These are phyloP conservation scores for Pyricularia sp. DNA, from an alignment of 2,329 filamentous ascomycete species.

Conservation along the genomic window DNA sequence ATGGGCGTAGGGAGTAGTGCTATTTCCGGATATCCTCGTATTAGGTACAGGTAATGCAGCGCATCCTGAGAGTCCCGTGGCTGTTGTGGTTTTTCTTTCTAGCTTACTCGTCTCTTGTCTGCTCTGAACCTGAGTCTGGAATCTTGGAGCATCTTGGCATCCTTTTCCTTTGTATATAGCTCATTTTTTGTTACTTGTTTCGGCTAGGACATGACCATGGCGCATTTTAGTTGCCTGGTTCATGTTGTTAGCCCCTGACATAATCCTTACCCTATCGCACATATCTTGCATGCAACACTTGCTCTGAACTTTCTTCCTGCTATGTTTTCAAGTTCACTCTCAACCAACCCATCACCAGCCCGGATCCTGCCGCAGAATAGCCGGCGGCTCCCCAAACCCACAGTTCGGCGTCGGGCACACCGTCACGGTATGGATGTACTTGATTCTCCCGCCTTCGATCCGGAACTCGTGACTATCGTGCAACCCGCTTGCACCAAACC, in stretches of 20 bases:
- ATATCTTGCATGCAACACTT: neutral
- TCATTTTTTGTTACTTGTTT: neutral
- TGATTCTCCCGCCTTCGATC: constrained; percentile 18
- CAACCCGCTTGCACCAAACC: constrained; percentile 13
- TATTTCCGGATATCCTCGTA: neutral
- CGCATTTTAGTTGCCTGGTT: neutral
- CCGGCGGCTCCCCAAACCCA: constrained; percentile 2
- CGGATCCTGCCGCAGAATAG: neutral
- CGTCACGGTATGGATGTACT: constrained; percentile 20
- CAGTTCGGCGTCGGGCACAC: constrained; percentile 9
- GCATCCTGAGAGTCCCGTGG: neutral
- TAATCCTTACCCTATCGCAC: neutral
- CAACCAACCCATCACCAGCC: neutral
- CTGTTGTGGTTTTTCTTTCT: neutral
- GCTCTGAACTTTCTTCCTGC: neutral
- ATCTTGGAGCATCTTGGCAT: neutral
- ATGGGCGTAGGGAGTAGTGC: neutral
- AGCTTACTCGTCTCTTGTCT: neutral
- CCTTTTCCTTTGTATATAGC: neutral
- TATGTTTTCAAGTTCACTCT: neutral
- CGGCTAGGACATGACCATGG: neutral
- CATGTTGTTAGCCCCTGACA: neutral
- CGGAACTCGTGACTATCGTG: constrained; percentile 23
- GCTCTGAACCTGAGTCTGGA: neutral
- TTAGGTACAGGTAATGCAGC: neutral